Evolutionary conservation across 176 grass and related monocot genomes (phyloP), one percentile per base, ranked within the genome.

Genomic region (Microstegium vimineum): DNA sequence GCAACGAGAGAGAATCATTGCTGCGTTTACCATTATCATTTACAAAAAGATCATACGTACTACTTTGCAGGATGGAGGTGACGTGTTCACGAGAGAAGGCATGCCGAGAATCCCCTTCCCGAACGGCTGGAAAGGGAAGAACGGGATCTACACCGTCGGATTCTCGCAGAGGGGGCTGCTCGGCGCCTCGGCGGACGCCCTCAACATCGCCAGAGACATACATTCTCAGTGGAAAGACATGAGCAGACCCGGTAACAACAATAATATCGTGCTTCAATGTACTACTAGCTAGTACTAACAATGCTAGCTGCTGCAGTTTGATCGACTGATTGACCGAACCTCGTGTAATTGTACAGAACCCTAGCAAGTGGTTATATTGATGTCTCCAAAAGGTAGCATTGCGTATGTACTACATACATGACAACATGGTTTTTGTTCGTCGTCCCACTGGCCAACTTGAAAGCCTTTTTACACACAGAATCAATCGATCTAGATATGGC

Each of bases 111-210:
- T 26, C 0, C 83, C 83, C 22, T 99, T 94, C 57, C 96, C 93
- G 0, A 54, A 91, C 35, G 87, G 89, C 10, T 99, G 96, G 96
- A 95, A 81, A 85, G 96, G 93, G 46, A 61, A 84, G n/a, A 85
- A 95, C 20, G 91, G 96, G 4, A 83, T 99, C 71, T 99, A 93
- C 87, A 90, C 90, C 36, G 87, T 95, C 15, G 96, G 96, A 0
- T 95, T 99, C 83, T 90, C 96, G 6, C 85, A 86, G 73, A 79
- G 85, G 54, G 96, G 96, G 5, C 85, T 99, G 34, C 93, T 95
- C 20, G 96, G 96, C 73, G 74, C 96, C 11, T 91, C 96, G 2
- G 73, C 82, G 2, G 96, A 99, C 76, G 93, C 96, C 20, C 67
- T 95, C 64, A 94, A 81, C 52, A 64, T 99, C 51, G 91, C 96